phyloP scores from a whole-genome alignment of 2,329 filamentous ascomycete species.

The Alternaria longipes region DNA sequence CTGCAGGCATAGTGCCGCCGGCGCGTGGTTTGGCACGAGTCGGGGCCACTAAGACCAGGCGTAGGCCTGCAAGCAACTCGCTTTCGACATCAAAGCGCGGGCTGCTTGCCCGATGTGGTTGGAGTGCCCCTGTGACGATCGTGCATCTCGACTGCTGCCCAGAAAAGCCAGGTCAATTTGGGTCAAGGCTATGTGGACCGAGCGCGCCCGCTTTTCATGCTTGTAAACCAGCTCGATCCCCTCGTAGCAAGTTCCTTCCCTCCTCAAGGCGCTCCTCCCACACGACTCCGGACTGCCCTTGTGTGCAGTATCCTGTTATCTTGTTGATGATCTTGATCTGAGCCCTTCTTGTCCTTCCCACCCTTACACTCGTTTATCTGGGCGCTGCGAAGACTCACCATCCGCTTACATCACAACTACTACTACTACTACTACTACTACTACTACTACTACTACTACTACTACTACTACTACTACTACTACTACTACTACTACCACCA shows the following conservation, averaged over 20 bases:
- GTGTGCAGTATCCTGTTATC: constrained; percentile 23
- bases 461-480: constrained; percentile 3
- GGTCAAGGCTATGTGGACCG: constrained; percentile 14
- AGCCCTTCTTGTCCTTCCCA: constrained; percentile 24
- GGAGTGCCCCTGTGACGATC: constrained; percentile 36
- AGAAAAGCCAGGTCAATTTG: constrained; percentile 9
- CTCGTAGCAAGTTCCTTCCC: constrained; percentile 20
- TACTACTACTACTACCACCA: constrained; percentile 2
- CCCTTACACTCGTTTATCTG: constrained; percentile 41
- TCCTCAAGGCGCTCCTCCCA: constrained; percentile 27
- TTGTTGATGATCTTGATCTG: constrained; percentile 24
- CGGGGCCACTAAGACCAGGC: constrained; percentile 19
- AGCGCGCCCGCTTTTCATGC: constrained; percentile 29
- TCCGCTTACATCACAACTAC: background rate
- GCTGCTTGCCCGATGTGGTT: constrained; percentile 23
- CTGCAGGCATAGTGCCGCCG: constrained; percentile 12
- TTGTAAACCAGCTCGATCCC: constrained; percentile 36
- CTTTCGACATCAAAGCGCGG: constrained; percentile 22
- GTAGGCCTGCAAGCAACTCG: constrained; percentile 16
- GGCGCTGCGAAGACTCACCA: constrained; percentile 9
- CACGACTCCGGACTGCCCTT: constrained; percentile 32
- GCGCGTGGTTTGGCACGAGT: constrained; percentile 13
- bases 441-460: constrained; percentile 1
- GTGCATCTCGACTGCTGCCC: constrained; percentile 17
- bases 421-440: constrained; percentile 2